Evolutionary conservation across 1,284 basidiomycete genomes (phyloP).

Genomic region (Somion occarium): DNA sequence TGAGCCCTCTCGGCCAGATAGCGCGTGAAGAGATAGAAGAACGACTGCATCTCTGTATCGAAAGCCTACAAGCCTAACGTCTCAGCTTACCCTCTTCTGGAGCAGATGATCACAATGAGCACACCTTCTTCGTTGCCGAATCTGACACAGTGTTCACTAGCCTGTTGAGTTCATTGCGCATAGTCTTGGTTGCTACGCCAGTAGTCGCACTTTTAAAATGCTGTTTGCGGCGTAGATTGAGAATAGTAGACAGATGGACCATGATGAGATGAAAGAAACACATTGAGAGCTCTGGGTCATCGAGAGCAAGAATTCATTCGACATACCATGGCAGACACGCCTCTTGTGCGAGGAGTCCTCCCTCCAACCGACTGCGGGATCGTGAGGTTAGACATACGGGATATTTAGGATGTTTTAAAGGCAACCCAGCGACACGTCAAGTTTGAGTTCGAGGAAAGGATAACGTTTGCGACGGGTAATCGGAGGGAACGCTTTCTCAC

Average conservation of each 20-base stretch:
- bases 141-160: conserved; percentile 85
- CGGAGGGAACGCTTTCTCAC: no score
- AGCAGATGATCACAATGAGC: conserved; percentile 15
- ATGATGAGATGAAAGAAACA: conserved; percentile 11
- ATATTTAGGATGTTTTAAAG: not conserved
- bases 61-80: conserved; percentile 60
- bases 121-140: conserved; percentile 75
- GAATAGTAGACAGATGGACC: conserved; percentile 12
- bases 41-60: conserved; percentile 97
- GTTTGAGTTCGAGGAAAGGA: conserved; percentile 1
- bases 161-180: conserved; percentile 96
- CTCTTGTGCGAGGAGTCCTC: conserved; percentile 25
- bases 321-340: conserved; percentile 27
- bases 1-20: conserved; percentile 95
- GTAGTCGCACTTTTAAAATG: conserved; percentile 95
- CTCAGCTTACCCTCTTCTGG: not conserved
- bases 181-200: conserved; percentile 93
- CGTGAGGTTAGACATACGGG: conserved; percentile 10
- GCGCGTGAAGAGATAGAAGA: conserved; percentile 98
- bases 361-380: conserved; percentile 11
- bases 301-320: not conserved
- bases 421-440: conserved; percentile 1
- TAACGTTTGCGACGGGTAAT: no score
- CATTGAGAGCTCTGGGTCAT: not conserved
- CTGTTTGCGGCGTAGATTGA: conserved; percentile 27